A percentile compares a stretch with the other conserved stretches of the same genome.
Evolutionary conservation across 1,139 yeast species (phyloP).

Genomic region (Pichia sp.): DNA sequence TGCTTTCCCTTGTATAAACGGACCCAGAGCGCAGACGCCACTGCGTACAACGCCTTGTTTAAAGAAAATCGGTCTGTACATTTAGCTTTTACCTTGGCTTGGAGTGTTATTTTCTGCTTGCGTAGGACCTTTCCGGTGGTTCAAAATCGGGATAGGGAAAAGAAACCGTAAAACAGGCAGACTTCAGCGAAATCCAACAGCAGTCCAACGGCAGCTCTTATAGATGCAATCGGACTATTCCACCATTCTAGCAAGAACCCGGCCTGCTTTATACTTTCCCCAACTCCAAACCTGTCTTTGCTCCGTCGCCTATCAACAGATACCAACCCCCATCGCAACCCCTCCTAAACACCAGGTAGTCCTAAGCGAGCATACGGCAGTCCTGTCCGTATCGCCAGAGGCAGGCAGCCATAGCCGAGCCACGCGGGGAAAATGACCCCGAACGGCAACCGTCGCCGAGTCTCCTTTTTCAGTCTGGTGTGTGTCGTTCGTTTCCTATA

Average conservation of each 20-base stretch:
- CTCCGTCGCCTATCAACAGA: background rate
- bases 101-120: background rate
- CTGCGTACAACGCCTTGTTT: background rate
- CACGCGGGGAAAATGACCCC: background rate
- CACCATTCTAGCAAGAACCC: too few relatives aligned
- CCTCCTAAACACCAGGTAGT: background rate
- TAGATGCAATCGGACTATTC: too few relatives aligned
- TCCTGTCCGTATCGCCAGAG: background rate
- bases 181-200: background rate
- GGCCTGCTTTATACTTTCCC: too few relatives aligned
- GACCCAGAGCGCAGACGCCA: background rate
- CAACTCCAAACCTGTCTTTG: too few relatives aligned
- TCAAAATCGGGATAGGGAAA: too few relatives aligned
- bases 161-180: background rate
- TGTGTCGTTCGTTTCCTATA: background rate
- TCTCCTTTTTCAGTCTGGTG: background rate
- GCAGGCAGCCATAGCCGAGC: constrained; percentile 1
- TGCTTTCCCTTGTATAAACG: background rate
- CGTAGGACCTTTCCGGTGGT: too few relatives aligned
- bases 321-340: background rate
- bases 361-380: constrained; percentile 8
- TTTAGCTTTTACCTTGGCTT: background rate
- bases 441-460: constrained; percentile 6
- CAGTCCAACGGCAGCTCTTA: too few relatives aligned
- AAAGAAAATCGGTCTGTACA: constrained; percentile 5